Evolutionary conservation across 2,329 filamentous ascomycete genomes (phyloP), one percentile per base, ranked within the genome.

Genomic region (Fusarium buharicum): DNA sequence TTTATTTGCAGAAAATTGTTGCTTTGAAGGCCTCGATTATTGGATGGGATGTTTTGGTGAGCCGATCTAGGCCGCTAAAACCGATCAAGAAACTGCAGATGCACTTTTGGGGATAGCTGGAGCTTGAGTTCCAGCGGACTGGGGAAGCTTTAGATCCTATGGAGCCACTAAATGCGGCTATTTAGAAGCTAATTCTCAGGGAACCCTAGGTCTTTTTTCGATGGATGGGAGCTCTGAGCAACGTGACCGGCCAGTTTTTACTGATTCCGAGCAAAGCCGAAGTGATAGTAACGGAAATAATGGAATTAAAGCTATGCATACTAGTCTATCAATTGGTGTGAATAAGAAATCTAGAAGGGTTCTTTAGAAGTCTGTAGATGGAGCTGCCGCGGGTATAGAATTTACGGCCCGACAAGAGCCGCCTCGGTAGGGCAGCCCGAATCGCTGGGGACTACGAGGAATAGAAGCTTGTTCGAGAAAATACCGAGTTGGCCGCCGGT

Each of bases 61-160:
- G 63, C 63, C 63, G 64, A 66, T 62, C 49, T 47, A 58, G 55
- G 64, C 60, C 64, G 64, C 62, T 66, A 65, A 51, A 55, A 66
- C 62, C 50, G 54, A 66, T 56, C 20, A 37, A 61, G 58, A 28
- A 60, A 18, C 46, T 47, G 30, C 36, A 47, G 41, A 36, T 60
- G 40, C 14, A 62, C 38, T 37, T 38, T 57, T 58, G 45, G 57
- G 40, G 50, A 45, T 54, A 59, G 55, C 9, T 9, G 27, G 27
- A 28, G 27, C 3, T 28, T 11, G 47, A 47, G 39, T 44, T 62
- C 28, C 48, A 50, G 47, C 37, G 34, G 36, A 30, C 46, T 44
- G 54, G 62, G 54, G 50, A 46, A 59, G 59, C 47, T 63, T 37
- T 37, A 20, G 44, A 24, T 55, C 38, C 16, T 28, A 57, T 48